Evolutionary conservation across 2,329 filamentous ascomycete genomes (phyloP), one percentile per base, ranked within the genome.

Genomic region (Clathrospora elynae): DNA sequence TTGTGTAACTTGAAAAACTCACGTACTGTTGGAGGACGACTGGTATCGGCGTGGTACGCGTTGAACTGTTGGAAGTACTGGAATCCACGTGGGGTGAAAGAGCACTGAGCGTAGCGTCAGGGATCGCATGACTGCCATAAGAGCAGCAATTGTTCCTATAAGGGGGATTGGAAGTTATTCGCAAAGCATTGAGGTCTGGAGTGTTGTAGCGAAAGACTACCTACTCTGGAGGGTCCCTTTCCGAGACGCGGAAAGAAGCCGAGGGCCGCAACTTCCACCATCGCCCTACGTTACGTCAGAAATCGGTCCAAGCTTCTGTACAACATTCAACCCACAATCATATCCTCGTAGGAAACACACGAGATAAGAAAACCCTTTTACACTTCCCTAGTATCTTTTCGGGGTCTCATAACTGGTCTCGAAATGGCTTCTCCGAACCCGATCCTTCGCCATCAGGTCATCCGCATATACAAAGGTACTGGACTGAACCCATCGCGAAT

Each of bases 381-480:
- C n/a, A n/a, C n/a, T n/a, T n/a, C n/a, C n/a, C n/a, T n/a, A n/a
- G n/a, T n/a, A n/a, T n/a, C 24, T 11, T 11, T 26, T 4, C 24
- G 24, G 5, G 24, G 24, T n/a, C n/a, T 26, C 13, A 3, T 23
- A 11, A 19, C 9, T 4, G n/a, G 2, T 6, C n/a, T 30, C 16
- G 17, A 34, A 11, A 70, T 67, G 62, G 35, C 53, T 6, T 55
- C 71, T 2, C 59, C 71, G 0, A 85, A 81, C 53, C 71, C 75
- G 2, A 73, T 80, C 47, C 78, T 96, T 18, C 83, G 90, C 40
- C 78, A 82, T 46, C 83, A 93, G 66, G 91, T 96, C 31, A 87
- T 96, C 52, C 79, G 81, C 24, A 82, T 96, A 46, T 96, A 96
- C 76, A 96, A 96, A 83, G 88, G 90, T 23, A 23, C 10, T 5